Percentiles rank a stretch among this genome's conserved stretches.
phyloP scores from a whole-genome alignment of 2,329 filamentous ascomycete species.

The Penicillium sp. region DNA sequence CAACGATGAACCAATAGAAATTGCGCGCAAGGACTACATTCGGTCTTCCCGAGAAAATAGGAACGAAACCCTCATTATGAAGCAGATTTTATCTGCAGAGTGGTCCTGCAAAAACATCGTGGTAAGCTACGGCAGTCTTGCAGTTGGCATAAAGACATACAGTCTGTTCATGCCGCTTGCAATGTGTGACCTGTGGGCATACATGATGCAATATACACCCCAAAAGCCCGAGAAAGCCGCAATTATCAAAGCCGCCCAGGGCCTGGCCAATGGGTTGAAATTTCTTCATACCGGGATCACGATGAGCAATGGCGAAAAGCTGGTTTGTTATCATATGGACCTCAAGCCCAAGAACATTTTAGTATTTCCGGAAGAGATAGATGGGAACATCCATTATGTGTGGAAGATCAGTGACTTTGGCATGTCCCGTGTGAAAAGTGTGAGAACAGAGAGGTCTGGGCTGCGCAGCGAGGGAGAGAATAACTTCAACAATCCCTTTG shows the following conservation, averaged over 20 bases:
- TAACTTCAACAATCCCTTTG: conserved; percentile 15
- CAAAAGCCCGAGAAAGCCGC: conserved; percentile 19
- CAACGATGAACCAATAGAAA: conserved; percentile 9
- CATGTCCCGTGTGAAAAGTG: conserved; percentile 37
- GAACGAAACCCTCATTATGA: conserved; percentile 27
- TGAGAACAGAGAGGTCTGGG: conserved; percentile 18
- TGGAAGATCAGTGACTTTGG: conserved; percentile 49
- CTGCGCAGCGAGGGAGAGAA: background rate
- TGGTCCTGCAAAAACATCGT: conserved; percentile 32
- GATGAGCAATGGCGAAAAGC: conserved; percentile 28
- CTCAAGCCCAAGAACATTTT: conserved; percentile 43
- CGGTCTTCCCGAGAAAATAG: conserved; percentile 27
- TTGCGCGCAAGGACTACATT: conserved; percentile 42
- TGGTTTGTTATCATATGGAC: conserved; percentile 46
- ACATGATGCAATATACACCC: conserved; percentile 31
- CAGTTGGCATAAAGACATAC: conserved; percentile 32
- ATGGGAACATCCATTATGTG: conserved; percentile 4
- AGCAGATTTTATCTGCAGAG: background rate
- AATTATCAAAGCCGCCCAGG: conserved; percentile 30
- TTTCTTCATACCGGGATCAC: conserved; percentile 35
- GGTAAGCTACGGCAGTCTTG: conserved; percentile 38
- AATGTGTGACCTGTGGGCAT: conserved; percentile 38
- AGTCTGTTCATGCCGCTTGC: conserved; percentile 46
- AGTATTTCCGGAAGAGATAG: conserved; percentile 11
- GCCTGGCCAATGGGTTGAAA: conserved; percentile 36